Percentiles rank a stretch among this genome's conserved stretches.
Evolutionary conservation across 2,329 filamentous ascomycete genomes (phyloP).

Genomic region (Coniella lustricola): DNA sequence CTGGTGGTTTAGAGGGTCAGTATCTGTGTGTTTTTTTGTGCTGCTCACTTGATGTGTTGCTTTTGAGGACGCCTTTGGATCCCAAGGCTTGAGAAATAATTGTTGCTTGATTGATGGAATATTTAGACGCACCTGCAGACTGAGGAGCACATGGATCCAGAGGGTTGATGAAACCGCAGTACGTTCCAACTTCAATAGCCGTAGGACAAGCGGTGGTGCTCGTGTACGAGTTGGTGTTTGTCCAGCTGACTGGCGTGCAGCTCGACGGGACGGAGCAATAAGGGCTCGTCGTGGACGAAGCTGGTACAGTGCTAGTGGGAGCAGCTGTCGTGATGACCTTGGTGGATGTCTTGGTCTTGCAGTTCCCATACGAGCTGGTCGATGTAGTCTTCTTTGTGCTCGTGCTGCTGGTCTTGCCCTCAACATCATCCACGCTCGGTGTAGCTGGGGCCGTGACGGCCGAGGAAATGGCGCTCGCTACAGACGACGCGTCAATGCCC

Average conservation of each 20-base stretch:
- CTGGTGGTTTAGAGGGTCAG: not conserved
- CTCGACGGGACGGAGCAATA: not conserved
- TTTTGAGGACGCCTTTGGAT: too few species aligned
- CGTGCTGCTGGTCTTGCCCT: not conserved
- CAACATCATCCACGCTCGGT: not conserved
- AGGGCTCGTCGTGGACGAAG: too few species aligned
- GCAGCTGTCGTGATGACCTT: not conserved
- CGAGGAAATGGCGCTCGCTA: not conserved
- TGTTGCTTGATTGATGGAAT: too few species aligned
- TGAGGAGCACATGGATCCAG: not conserved
- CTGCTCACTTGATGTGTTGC: not conserved
- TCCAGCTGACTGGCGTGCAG: constrained; percentile 1
- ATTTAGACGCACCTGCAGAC: not conserved
- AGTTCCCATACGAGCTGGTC: not conserved
- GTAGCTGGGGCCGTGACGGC: not conserved
- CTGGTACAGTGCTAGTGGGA: not conserved
- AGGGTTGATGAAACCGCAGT: not conserved
- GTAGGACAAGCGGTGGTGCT: not conserved
- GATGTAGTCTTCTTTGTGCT: not conserved
- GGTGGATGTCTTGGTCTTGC: not conserved
- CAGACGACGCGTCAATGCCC: not conserved
- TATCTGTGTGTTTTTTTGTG: not conserved
- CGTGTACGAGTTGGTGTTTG: constrained; percentile 1
- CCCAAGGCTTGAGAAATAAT: too few species aligned
- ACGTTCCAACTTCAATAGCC: not conserved